Evolutionary conservation across 2,329 filamentous ascomycete species (phyloP).

Genomic region (Ophiocordyceps unilateralis): DNA sequence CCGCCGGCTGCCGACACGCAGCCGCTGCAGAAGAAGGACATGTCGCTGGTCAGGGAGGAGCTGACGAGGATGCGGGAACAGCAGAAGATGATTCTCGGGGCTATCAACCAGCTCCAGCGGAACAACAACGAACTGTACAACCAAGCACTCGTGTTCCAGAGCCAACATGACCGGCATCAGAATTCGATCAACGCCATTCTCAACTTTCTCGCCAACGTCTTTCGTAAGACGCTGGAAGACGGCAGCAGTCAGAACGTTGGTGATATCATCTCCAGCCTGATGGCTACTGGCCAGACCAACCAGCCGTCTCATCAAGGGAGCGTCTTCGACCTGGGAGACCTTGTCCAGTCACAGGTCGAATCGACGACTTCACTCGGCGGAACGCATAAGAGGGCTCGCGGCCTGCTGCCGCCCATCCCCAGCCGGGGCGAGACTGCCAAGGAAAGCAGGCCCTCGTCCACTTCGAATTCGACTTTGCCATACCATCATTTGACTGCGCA

Average conservation of each 20-base stretch:
- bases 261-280: conserved; percentile 66
- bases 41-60: conserved; percentile 62
- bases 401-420: conserved; percentile 37
- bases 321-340: conserved; percentile 44
- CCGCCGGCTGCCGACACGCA: conserved; percentile 26
- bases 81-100: conserved; percentile 69
- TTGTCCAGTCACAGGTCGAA: conserved; percentile 30
- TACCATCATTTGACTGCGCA: conserved; percentile 12
- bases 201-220: conserved; percentile 91
- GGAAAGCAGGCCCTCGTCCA: conserved; percentile 12
- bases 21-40: conserved; percentile 50
- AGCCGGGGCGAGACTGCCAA: conserved; percentile 13
- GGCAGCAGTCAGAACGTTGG: conserved; percentile 59
- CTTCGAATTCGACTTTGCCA: conserved; percentile 11
- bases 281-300: conserved; percentile 35
- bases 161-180: conserved; percentile 87
- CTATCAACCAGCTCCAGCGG: conserved; percentile 62
- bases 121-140: conserved; percentile 81
- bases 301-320: conserved; percentile 30
- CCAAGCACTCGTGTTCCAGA: conserved; percentile 78
- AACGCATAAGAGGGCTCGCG: conserved; percentile 31
- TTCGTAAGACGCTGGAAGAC: conserved; percentile 81
- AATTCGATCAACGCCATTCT: conserved; percentile 98
- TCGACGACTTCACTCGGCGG: conserved; percentile 20
- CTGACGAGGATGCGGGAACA: conserved; percentile 69